Evolutionary conservation across 768 basidiomycete genomes (phyloP), one percentile per base, ranked within the genome.

Genomic region (Neoboletus subvelutipes): DNA sequence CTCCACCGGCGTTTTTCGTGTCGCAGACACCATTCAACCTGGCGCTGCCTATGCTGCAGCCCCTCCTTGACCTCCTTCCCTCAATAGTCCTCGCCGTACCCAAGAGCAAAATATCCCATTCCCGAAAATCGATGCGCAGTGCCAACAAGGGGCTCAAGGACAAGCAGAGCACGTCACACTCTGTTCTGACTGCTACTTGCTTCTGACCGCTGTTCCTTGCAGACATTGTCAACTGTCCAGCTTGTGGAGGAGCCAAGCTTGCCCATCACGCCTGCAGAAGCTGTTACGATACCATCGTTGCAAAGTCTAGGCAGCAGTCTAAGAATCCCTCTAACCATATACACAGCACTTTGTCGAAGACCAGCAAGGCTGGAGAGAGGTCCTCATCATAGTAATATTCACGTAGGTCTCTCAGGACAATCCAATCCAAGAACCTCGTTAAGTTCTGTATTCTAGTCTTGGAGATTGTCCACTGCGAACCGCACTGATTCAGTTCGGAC

Each of bases 131-230:
- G n/a, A 96, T 96, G 94, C 82, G 95, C 41, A 86, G 85, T 60
- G 89, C 94, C 17, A 94, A 94, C 73, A 98, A 98, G 73, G 94
- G 94, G 1, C 75, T 97, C 65, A 92, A 94, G 72, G 94, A 98
- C 74, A 95, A 93, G 72, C 86, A 86, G 58, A 94, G 96, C 94
- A 74, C 9, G 62, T 58, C 33, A 13, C 52, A 20, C 39, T 39
- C 40, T 47, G 26, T 51, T 43, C 46, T 33, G 1, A 50, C 37
- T 13, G 26, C 29, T 5, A 26, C 29, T 41, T 29, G 33, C 50
- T 45, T 47, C 55, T 67, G 36, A 62, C 57, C 18, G 8, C 36
- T 8, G 15, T 52, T 26, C 57, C 9, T 24, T 50, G 8, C 54
- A 98, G 95, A 95, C 69, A 84, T 98, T 62, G 90, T 91, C 57